Percentiles rank a stretch among this genome's conserved stretches.
Conservation (phyloP, 2,329 filamentous ascomycete species). For the Sarocladiaceae sp. region DNA sequence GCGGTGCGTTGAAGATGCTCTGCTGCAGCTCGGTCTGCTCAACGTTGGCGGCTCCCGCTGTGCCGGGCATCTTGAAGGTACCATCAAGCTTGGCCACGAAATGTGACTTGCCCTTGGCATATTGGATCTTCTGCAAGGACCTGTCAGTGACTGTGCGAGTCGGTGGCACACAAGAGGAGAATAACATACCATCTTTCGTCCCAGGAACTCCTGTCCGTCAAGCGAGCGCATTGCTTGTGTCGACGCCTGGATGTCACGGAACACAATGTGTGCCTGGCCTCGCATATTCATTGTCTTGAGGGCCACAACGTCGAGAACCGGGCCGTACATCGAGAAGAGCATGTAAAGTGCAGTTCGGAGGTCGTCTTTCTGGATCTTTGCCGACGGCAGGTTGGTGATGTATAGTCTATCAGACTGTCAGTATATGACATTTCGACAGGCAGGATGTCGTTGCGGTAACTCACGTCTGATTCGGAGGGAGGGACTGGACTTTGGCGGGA, state of each 20-base stretch:
- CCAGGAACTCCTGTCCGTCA: slow-evolving; percentile 81
- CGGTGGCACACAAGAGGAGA: neutral
- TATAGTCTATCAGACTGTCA: slow-evolving; percentile 63
- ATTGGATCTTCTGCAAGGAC: slow-evolving; percentile 69
- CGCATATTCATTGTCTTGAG: slow-evolving; percentile 89
- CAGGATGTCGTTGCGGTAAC: slow-evolving; percentile 21
- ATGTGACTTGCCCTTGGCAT: slow-evolving; percentile 84
- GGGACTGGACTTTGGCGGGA: slow-evolving; percentile 45
- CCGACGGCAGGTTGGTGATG: slow-evolving; percentile 74
- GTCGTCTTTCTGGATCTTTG: slow-evolving; percentile 86
- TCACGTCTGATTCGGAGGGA: slow-evolving; percentile 70
- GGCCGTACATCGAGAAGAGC: slow-evolving; percentile 88
- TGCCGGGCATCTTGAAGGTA: slow-evolving; percentile 66
- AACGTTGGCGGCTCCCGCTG: slow-evolving; percentile 45
- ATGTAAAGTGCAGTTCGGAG: slow-evolving; percentile 83
- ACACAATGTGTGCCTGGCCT: slow-evolving; percentile 90
- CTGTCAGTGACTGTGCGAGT: neutral
- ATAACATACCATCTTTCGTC: slow-evolving; percentile 64
- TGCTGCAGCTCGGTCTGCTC: slow-evolving; percentile 70
- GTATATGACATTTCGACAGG: neutral
- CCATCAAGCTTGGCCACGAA: slow-evolving; percentile 88
- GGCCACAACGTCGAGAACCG: slow-evolving; percentile 85
- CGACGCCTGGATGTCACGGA: slow-evolving; percentile 81
- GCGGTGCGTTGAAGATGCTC: slow-evolving; percentile 69
- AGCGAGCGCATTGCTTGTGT: slow-evolving; percentile 89